Evolutionary conservation across 129 eudicot species (phyloP), one percentile per base, ranked within the genome.

Genomic region (Smallanthus sonchifolius): DNA sequence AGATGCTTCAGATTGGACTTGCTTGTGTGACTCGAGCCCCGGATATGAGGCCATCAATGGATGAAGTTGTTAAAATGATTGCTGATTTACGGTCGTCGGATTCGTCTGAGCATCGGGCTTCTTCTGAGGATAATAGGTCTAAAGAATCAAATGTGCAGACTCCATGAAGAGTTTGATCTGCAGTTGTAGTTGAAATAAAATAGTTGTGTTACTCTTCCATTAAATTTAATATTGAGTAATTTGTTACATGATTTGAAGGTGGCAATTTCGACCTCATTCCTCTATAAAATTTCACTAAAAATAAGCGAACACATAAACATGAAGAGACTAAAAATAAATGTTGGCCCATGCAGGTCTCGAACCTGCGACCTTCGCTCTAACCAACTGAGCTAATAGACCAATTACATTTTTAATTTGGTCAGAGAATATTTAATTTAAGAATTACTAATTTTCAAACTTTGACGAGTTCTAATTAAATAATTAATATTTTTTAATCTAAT

Each of bases 291-390:
- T n/a, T n/a, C n/a, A n/a, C n/a, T n/a, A n/a, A n/a, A n/a, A n/a
- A n/a, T n/a, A n/a, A n/a, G n/a, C n/a, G n/a, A n/a, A n/a, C n/a
- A n/a, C n/a, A n/a, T n/a, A n/a, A n/a, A n/a, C n/a, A n/a, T n/a
- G n/a, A n/a, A n/a, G n/a, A n/a, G n/a, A n/a, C 30, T 24, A 24
- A 24, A 24, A 24, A 0, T 24, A 24, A 24, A 24, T 24, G 30
- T 0, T 81, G 96, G 94, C 96, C 96, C 84, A 92, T 92, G 91
- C 96, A 92, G 89, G 96, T 89, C 83, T 92, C 93, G 96, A 92
- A 89, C 93, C 89, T 89, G 96, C 91, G 93, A 87, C 96, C 96
- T 92, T 87, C 89, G 96, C 92, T 90, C 96, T 90, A 87, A 90
- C 96, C 91, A 87, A 39, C 96, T 90, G 92, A 90, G 96, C 91